A percentile compares a stretch with the other conserved stretches of the same genome.
These are phyloP conservation scores for Scedosporium boydii DNA, from an alignment of 2,329 filamentous ascomycete genomes.

Conservation along the genomic window DNA sequence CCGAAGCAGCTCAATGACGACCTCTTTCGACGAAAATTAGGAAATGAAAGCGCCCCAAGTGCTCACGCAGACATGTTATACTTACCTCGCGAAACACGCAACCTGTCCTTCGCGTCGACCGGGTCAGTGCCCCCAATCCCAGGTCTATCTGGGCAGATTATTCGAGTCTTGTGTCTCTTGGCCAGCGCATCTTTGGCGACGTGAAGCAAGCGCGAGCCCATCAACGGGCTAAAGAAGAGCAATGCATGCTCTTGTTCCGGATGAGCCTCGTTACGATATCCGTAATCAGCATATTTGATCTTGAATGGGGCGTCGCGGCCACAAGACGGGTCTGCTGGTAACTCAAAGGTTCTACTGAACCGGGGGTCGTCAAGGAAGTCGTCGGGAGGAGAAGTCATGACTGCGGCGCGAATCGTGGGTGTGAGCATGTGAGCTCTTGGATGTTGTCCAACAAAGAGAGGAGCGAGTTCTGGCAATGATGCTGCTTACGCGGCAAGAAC, in stretches of 20 bases:
- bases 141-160: slow-evolving; percentile 23
- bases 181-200: slow-evolving; percentile 23
- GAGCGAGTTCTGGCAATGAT: no score
- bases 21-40: not conserved
- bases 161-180: slow-evolving; percentile 19
- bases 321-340: slow-evolving; percentile 10
- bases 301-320: slow-evolving; percentile 7
- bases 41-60: no score
- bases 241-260: slow-evolving; percentile 17
- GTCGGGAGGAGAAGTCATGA: not conserved
- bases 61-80: slow-evolving; percentile 13
- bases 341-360: slow-evolving; percentile 15
- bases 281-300: slow-evolving; percentile 21
- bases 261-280: slow-evolving; percentile 17
- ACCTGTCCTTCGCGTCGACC: slow-evolving; percentile 12
- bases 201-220: slow-evolving; percentile 20
- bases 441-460: no score
- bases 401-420: no score
- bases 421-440: no score
- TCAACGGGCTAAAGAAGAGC: slow-evolving; percentile 19
- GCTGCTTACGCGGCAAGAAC: no score
- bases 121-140: slow-evolving; percentile 24
- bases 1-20: not conserved
- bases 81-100: slow-evolving; percentile 19
- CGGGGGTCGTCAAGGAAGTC: slow-evolving; percentile 12